Evolutionary conservation across 331 rosid species (phyloP), one percentile per base, ranked within the genome.

Genomic region (Telfairia occidentalis): DNA sequence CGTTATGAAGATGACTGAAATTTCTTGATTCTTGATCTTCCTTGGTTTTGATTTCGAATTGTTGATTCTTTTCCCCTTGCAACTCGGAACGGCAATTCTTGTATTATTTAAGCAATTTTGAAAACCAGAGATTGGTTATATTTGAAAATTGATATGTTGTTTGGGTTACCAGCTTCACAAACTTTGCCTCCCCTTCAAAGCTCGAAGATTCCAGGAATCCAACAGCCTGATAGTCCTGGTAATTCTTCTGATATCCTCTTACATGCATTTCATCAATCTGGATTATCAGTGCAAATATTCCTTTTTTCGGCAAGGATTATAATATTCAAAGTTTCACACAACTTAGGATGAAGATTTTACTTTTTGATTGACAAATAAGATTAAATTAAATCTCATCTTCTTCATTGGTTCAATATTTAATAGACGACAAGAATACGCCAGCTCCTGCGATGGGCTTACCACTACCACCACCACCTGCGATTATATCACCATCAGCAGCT

Each of bases 121-220:
- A 7, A n/a, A n/a, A n/a, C n/a, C n/a, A n/a, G n/a, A 32, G 24
- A 29, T 43, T 23, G 24, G 8, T 50, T 21, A 40, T n/a, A 38
- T 19, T 52, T 29, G 55, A 28, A 45, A 46, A 35, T 19, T 58
- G 16, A 57, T 29, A 2, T 58, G 7, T 16, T 28, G 29, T 30
- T 80, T 75, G 11, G 13, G 0, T 45, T n/a, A 18, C 69, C 85
- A 87, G 92, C 43, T 23, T 77, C 86, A n/a, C 46, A 60, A 13
- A 54, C 80, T 59, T 84, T 87, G 34, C 87, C 96, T 4, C 97
- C 90, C 49, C 84, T 85, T 57, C 65, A 65, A 40, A 77, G 77
- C 71, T 43, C 85, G 26, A 73, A 79, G 28, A 64, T 59, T 70
- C 73, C 86, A 4, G 81, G 35, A 26, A 60, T 58, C 69, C 35